Base-by-base conservation (phyloP, 2,329 filamentous ascomycete species). In the Diplodia sapinea region DNA sequence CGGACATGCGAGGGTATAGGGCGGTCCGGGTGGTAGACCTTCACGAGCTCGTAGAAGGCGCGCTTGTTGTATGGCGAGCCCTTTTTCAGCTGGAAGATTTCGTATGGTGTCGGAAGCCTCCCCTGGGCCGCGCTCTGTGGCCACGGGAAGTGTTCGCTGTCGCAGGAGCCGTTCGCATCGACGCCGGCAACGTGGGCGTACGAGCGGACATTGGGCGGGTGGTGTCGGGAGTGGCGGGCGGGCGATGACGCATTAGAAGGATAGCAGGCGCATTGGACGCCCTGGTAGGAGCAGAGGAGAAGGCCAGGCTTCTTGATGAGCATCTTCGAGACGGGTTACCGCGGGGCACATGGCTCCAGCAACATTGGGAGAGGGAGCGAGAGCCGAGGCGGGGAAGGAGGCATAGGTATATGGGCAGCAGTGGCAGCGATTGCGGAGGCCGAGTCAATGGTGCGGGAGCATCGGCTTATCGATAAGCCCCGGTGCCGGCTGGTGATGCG, bases 21-120 rank as follows among this genome's bases (percentile, higher is more conserved):
- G 68, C 86, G 87, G 78, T 99, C 95, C 0, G 95, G 95, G 76
- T 99, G 95, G 81, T 99, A 99, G 56, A 96, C 84, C 82, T 98
- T 99, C 68, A 96, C 95, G 64, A 99, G 87, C 75, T 94, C 87
- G 79, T 96, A 95, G 84, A 93, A 99, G 69, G 88, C 88, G 52
- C 85, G 81, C 79, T 99, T 98, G 70, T 87, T 89, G 79, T 99
- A 98, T 1, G 88, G 86, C 15, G 87, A 88, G 68, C 82, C 82
- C 72, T 82, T 86, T 65, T 82, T 80, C 70, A 86, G 81, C 38
- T 86, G 83, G 74, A 98, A 89, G 75, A 99, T 92, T 74, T 98
- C 92, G 81, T 99, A 98, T 0, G 95, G 95, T 0, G 94, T 94
- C 1, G 91, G 92, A 31, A 77, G 75, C 17, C 77, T 70, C 55